phyloP scores from a whole-genome alignment of 2,329 filamentous ascomycete genomes.

The Colletotrichum echinochloae region DNA sequence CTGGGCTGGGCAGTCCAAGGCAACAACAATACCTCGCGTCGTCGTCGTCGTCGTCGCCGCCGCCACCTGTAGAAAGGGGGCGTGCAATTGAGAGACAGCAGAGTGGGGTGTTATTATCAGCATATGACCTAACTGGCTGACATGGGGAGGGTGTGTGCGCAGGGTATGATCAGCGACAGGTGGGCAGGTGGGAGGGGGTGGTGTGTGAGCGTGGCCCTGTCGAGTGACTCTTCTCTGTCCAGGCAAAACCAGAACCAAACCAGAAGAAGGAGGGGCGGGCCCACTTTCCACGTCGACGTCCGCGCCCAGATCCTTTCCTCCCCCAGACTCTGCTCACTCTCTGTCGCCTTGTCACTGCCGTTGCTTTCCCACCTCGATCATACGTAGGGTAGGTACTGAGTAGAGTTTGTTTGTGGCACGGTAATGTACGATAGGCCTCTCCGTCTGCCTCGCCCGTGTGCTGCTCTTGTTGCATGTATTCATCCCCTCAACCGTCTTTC shows the following conservation, averaged over 20 bases:
- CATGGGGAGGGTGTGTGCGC: constrained; percentile 23
- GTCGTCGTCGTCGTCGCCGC: neutral
- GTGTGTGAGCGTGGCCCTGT: constrained; percentile 11
- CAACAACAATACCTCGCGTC: neutral
- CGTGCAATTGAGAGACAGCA: neutral
- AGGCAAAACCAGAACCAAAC: constrained; percentile 27
- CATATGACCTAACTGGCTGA: neutral
- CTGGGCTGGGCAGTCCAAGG: constrained; percentile 33
- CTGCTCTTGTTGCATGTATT: constrained; percentile 1
- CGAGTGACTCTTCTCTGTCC: constrained; percentile 35
- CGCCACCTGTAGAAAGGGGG: neutral
- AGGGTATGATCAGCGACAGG: constrained; percentile 10
- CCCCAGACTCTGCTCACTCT: constrained; percentile 15
- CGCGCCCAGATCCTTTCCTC: constrained; percentile 14
- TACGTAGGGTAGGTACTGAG: too few species aligned
- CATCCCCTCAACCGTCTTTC: constrained; percentile 9
- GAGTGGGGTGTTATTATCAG: neutral
- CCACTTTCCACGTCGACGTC: constrained; percentile 37
- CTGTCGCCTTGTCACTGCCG: neutral
- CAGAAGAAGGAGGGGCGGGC: constrained; percentile 2
- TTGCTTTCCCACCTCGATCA: neutral
- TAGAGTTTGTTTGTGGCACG: too few species aligned
- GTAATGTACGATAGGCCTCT: neutral
- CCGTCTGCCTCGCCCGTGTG: neutral
- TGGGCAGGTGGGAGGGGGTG: constrained; percentile 6